Evolutionary conservation across 2,329 filamentous ascomycete genomes (phyloP).

Genomic region (Botrytis byssoidea): DNA sequence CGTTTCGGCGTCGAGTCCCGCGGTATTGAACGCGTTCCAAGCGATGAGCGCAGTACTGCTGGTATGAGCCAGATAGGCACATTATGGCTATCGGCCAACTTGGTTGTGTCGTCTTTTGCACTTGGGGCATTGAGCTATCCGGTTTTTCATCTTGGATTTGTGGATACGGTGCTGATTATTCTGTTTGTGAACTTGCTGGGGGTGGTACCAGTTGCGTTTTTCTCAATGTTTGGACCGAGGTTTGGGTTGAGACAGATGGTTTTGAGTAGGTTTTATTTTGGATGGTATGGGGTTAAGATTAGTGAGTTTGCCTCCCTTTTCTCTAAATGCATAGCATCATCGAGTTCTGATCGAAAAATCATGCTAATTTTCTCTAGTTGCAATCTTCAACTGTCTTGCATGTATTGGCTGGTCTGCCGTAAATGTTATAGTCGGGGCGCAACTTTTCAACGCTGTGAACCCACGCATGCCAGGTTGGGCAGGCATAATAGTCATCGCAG

Average conservation of each 20-base stretch:
- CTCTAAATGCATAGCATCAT: conserved; percentile 21
- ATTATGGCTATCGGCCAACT: conserved; percentile 74
- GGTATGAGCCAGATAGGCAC: conserved; percentile 67
- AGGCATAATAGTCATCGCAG: conserved; percentile 71
- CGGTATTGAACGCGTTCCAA: conserved; percentile 73
- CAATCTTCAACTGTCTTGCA: conserved; percentile 67
- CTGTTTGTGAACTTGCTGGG: conserved; percentile 75
- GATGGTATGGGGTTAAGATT: conserved; percentile 67
- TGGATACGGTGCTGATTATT: conserved; percentile 69
- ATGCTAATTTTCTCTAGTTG: conserved; percentile 44
- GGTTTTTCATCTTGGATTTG: conserved; percentile 68
- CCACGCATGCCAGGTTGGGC: conserved; percentile 66
- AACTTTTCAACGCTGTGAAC: conserved; percentile 74
- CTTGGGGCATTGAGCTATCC: conserved; percentile 69
- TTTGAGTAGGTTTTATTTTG: conserved; percentile 74
- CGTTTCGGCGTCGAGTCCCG: conserved; percentile 69
- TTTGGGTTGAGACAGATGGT: conserved; percentile 81
- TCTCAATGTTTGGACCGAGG: conserved; percentile 71
- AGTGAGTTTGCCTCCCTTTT: conserved; percentile 46
- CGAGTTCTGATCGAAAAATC: not conserved
- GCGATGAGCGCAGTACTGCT: conserved; percentile 64
- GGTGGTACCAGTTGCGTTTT: conserved; percentile 71
- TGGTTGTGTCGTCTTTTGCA: conserved; percentile 75
- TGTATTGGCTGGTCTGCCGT: conserved; percentile 75
- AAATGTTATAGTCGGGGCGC: conserved; percentile 77